A percentile compares a stretch with the other conserved stretches of the same genome.
Conservation (phyloP, 2,329 filamentous ascomycete genomes). For the Fusarium nematophilum region DNA sequence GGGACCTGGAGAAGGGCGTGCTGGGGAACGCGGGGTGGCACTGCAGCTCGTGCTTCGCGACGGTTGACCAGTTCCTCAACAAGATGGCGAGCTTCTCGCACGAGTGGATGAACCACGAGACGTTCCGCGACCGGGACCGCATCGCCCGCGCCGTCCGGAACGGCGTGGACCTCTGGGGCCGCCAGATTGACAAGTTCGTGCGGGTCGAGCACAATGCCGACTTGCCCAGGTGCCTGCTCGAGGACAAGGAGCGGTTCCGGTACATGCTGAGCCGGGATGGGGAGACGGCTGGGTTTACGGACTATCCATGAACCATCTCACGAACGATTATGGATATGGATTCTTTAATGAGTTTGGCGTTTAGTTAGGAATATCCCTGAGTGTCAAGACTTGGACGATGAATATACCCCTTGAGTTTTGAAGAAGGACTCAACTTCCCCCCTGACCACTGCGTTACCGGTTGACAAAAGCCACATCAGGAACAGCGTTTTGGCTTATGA, state of each 20-base stretch:
- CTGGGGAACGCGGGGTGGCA: constrained; percentile 68
- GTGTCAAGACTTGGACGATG: too few species aligned
- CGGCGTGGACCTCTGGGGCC: constrained; percentile 67
- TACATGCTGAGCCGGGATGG: constrained; percentile 61
- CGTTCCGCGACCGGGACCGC: constrained; percentile 58
- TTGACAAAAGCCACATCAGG: too few species aligned
- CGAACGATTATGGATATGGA: constrained; percentile 3
- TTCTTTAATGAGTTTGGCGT: not conserved
- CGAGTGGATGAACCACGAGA: constrained; percentile 60
- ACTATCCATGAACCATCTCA: constrained; percentile 52
- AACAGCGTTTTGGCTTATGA: too few species aligned
- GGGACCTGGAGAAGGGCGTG: constrained; percentile 56
- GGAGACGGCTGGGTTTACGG: constrained; percentile 58
- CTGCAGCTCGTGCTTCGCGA: constrained; percentile 70
- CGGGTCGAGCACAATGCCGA: constrained; percentile 63
- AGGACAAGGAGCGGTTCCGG: constrained; percentile 52
- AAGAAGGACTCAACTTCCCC: not conserved
- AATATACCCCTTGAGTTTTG: constrained; percentile 5
- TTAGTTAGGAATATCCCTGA: constrained; percentile 8
- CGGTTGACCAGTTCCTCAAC: constrained; percentile 63
- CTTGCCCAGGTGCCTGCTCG: constrained; percentile 60
- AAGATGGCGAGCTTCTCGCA: constrained; percentile 70
- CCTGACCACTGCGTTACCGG: too few species aligned
- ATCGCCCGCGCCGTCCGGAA: constrained; percentile 63
- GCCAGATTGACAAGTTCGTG: constrained; percentile 59